Conservation (phyloP, 2,329 filamentous ascomycete genomes). For the Diplodia corticola region DNA sequence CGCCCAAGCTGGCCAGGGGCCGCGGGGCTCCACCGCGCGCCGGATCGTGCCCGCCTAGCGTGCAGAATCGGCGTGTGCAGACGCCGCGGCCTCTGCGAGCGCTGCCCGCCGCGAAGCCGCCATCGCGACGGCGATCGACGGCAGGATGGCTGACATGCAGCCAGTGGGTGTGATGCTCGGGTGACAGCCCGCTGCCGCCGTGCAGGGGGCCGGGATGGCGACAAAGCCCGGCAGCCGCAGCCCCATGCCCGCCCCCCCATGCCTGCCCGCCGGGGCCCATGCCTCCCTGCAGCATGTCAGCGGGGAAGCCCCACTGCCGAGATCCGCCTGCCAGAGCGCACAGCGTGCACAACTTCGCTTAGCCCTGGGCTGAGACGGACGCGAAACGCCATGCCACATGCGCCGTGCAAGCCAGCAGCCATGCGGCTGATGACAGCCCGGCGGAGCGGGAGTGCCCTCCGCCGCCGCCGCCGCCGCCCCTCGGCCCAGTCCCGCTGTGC, state of each 20-base stretch:
- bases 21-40: not conserved
- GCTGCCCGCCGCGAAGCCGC: too few species aligned
- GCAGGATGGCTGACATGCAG: conserved; percentile 17
- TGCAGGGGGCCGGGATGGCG: conserved; percentile 7
- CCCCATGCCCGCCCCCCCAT: not conserved
- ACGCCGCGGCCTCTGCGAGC: not conserved
- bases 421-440: not conserved
- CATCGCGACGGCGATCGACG: not conserved
- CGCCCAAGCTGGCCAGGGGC: not conserved
- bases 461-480: not conserved
- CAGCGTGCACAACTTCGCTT: conserved; percentile 19
- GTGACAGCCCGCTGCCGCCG: conserved; percentile 14
- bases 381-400: conserved; percentile 19
- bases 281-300: conserved; percentile 15
- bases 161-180: conserved; percentile 14
- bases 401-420: too few species aligned
- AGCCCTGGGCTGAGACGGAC: conserved; percentile 14
- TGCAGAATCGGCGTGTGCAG: conserved; percentile 14
- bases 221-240: not conserved
- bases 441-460: not conserved
- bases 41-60: conserved; percentile 14
- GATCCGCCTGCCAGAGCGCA: conserved; percentile 18
- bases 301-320: conserved; percentile 21
- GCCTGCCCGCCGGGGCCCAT: not conserved
- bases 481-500: not conserved